These are phyloP conservation scores for Naganishia albida DNA, from an alignment of 1,284 basidiomycete genomes.

Conservation along the genomic window DNA sequence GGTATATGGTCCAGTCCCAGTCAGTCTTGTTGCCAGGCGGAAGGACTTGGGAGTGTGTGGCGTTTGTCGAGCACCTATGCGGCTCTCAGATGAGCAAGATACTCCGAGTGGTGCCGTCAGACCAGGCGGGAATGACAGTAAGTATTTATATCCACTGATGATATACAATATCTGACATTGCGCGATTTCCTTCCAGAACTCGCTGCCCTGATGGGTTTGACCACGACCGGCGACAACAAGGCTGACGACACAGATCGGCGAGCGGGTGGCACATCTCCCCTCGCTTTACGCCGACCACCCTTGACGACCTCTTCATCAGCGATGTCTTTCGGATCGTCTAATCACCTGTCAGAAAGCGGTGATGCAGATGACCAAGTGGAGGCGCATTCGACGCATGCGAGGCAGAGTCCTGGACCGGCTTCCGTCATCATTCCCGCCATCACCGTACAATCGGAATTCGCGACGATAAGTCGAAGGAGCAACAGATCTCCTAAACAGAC, in stretches of 20 bases:
- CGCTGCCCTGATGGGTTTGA: conserved; percentile 84
- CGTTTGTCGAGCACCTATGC: conserved; percentile 93
- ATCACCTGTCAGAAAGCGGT: neutral
- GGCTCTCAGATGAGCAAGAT: conserved; percentile 67
- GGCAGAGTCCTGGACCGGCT: neutral
- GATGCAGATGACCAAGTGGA: conserved; percentile 21
- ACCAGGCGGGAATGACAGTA: conserved; percentile 79
- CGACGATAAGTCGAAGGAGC: conserved; percentile 68
- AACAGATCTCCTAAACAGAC: conserved; percentile 61
- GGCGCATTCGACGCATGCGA: neutral
- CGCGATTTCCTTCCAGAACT: conserved; percentile 62
- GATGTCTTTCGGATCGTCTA: neutral
- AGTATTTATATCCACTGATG: neutral
- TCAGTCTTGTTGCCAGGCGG: conserved; percentile 62
- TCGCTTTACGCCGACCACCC: neutral
- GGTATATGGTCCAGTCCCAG: conserved; percentile 87
- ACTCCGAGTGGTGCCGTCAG: conserved; percentile 60
- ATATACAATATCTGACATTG: neutral
- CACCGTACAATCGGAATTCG: conserved; percentile 83
- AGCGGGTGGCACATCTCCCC: neutral
- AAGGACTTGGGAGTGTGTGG: conserved; percentile 90
- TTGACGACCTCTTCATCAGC: neutral
- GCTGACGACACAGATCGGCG: neutral
- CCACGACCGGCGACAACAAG: conserved; percentile 53
- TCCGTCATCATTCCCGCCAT: conserved; percentile 79